Conservation (phyloP, 371 early-diverging fungal species). For the Mortierella sp. region DNA sequence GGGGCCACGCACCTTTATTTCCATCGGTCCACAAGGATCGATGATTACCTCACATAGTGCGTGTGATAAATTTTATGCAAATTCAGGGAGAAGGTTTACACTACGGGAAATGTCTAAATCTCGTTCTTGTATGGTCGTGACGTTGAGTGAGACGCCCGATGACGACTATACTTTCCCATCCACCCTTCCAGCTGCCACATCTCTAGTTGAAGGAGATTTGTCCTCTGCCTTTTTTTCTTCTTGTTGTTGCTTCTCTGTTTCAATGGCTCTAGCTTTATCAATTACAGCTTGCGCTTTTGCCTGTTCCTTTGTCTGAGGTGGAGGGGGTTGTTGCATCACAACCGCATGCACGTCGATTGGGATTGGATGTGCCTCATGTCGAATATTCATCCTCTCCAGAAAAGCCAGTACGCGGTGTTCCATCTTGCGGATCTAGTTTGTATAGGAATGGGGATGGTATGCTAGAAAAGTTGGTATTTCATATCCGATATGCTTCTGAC, state of each 20-base stretch:
- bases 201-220: too few species aligned
- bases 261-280: constrained; percentile 1
- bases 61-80: not conserved
- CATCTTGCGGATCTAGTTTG: constrained; percentile 62
- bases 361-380: constrained; percentile 20
- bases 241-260: not conserved
- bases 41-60: not conserved
- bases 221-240: not conserved
- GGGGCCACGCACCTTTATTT: not conserved
- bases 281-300: constrained; percentile 6
- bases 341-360: constrained; percentile 21
- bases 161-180: too few species aligned
- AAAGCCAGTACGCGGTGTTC: constrained; percentile 61
- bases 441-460: not conserved
- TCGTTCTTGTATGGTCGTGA: not conserved
- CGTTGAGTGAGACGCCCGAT: not conserved
- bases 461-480: too few species aligned
- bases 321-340: constrained; percentile 16
- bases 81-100: too few species aligned
- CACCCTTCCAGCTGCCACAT: not conserved
- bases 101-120: not conserved
- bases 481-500: not conserved
- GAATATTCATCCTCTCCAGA: constrained; percentile 36
- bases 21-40: not conserved
- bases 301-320: constrained; percentile 18